phyloP scores from a whole-genome alignment of 2,329 filamentous ascomycete genomes.

The Fusarium vanettenii region DNA sequence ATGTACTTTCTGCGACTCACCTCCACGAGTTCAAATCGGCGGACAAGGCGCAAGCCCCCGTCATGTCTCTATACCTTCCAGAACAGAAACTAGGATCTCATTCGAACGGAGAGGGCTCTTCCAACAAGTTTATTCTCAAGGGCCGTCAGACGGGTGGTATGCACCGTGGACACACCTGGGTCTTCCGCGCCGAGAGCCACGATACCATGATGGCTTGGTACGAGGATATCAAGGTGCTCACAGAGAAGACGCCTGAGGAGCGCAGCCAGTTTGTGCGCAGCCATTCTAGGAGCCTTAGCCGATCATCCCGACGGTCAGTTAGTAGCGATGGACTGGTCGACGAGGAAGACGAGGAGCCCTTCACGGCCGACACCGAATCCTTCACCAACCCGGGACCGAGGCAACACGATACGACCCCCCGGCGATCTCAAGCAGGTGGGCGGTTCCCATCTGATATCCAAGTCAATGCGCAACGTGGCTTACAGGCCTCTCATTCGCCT shows the following conservation, averaged over 20 bases:
- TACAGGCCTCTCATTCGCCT: constrained; percentile 82
- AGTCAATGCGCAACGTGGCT: constrained; percentile 80
- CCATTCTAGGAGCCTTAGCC: constrained; percentile 82
- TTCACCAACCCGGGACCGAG: constrained; percentile 59
- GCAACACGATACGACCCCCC: constrained; percentile 63
- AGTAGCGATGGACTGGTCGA: constrained; percentile 86
- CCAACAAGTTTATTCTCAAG: constrained; percentile 98
- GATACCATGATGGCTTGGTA: constrained; percentile 99
- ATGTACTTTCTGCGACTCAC: constrained; percentile 95
- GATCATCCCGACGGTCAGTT: constrained; percentile 68
- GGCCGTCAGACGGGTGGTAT: constrained; percentile 92
- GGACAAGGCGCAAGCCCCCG: constrained; percentile 88
- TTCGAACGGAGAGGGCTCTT: constrained; percentile 83
- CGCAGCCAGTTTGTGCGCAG: constrained; percentile 87
- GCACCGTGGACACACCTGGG: constrained; percentile 84
- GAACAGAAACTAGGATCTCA: constrained; percentile 97
- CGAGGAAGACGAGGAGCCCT: constrained; percentile 74
- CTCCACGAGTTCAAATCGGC: constrained; percentile 99
- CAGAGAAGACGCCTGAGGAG: constrained; percentile 88
- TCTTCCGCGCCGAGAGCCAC: constrained; percentile 77
- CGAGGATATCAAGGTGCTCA: constrained; percentile 90
- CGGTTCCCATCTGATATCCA: constrained; percentile 95
- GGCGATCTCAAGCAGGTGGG: constrained; percentile 90
- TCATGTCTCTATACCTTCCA: constrained; percentile 95
- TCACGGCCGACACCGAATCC: constrained; percentile 63